Evolutionary conservation across 345 rosid species (phyloP), one percentile per base, ranked within the genome.

Genomic region (Draba incana): DNA sequence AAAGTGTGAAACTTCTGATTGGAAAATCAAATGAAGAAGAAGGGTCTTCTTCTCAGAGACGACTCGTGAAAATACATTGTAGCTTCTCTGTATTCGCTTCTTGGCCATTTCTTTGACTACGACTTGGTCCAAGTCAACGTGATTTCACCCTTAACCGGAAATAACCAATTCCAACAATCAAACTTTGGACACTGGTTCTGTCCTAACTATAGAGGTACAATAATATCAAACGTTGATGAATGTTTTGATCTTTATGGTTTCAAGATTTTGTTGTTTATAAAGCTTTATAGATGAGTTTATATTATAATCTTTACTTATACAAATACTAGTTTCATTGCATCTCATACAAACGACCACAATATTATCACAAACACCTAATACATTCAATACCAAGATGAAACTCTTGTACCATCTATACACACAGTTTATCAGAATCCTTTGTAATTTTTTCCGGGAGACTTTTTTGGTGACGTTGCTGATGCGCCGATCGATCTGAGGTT

Each of bases 391-490:
- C 71, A 64, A 58, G 71, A 69, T 64, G 66, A 67, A 63, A 64
- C 62, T 57, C 61, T 49, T 69, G 12, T 4, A 49, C 79, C 70
- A 70, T 76, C 63, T 53, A 16, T 69, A 43, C 75, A 70, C 3
- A 57, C 68, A 51, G 58, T 72, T 72, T 8, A 69, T 47, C 71
- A 80, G 25, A 69, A 37, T 66, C 78, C 79, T 70, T 70, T 49
- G 43, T 72, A 13, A 14, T 76, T 70, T 69, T 76, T 80, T 57
- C 74, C 52, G 82, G 80, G 47, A 45, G 30, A 74, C 61, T 62
- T 43, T 62, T 49, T 68, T 68, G 74, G 78, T 14, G 78, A 68
- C 5, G 62, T 78, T 77, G 64, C 81, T 55, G 78, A 39, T 64
- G 52, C 57, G 0, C 70, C 70, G 0, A 48, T 35, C 46, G 74